A percentile compares a stretch with the other conserved stretches of the same genome.
phyloP scores from a whole-genome alignment of 139 green algal species.

The Micractinium sp. region DNA sequence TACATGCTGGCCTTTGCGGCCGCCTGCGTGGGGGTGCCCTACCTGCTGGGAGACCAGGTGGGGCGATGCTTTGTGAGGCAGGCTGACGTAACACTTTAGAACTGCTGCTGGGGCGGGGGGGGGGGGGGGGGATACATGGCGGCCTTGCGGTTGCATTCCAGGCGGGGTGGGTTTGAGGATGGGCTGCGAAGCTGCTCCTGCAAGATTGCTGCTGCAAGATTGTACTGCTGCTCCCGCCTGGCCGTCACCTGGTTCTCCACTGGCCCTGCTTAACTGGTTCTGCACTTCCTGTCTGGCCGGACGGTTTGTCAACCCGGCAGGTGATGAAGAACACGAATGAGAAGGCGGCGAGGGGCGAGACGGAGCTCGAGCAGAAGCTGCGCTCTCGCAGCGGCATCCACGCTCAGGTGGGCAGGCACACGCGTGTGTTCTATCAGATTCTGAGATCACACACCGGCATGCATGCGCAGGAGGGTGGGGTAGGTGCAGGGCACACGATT shows the following conservation, averaged over 20 bases:
- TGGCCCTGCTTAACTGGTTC: background rate
- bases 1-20: conserved; percentile 20
- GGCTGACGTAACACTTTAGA: too few species aligned
- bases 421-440: too few species aligned
- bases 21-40: conserved; percentile 19
- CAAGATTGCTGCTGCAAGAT: background rate
- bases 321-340: conserved; percentile 40
- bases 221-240: background rate
- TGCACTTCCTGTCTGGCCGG: background rate
- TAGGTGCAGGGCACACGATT: too few species aligned
- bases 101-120: too few species aligned
- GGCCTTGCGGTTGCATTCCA: too few species aligned
- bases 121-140: too few species aligned
- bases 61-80: too few species aligned
- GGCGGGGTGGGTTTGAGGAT: background rate
- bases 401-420: conserved; percentile 13
- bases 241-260: background rate
- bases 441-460: too few species aligned
- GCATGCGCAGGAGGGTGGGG: background rate
- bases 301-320: background rate
- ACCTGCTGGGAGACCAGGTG: conserved; percentile 24
- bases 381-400: conserved; percentile 26
- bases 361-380: conserved; percentile 42
- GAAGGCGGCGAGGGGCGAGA: conserved; percentile 11
- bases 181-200: background rate